phyloP scores from a whole-genome alignment of 768 basidiomycete genomes.

The Melanogaster broomeanus region DNA sequence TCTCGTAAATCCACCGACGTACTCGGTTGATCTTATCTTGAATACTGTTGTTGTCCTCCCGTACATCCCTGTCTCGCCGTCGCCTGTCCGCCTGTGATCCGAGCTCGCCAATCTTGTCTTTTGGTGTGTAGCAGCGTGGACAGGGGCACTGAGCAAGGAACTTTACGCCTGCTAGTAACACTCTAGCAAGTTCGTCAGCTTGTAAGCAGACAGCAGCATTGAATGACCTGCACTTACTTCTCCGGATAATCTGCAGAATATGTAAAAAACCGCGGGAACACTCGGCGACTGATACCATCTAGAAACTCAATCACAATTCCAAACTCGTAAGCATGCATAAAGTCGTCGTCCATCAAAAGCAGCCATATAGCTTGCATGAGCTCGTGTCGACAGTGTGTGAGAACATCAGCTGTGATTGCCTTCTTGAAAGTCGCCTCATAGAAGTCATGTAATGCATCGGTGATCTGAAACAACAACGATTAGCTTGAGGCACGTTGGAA shows the following conservation, averaged over 20 bases:
- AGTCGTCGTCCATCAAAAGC: constrained; percentile 23
- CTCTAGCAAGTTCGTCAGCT: constrained; percentile 9
- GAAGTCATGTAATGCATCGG: constrained; percentile 13
- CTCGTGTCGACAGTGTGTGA: constrained; percentile 20
- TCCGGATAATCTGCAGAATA: constrained; percentile 33
- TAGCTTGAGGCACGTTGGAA: too few species aligned
- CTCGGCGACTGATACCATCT: constrained; percentile 12
- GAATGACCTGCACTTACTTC: constrained; percentile 28
- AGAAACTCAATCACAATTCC: constrained; percentile 19
- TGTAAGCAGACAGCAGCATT: constrained; percentile 11
- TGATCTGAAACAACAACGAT: constrained; percentile 9
- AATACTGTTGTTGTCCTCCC: neutral
- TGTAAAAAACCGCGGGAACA: constrained; percentile 22
- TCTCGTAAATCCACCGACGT: constrained; percentile 2
- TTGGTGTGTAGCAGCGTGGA: constrained; percentile 13
- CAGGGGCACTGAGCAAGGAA: constrained; percentile 21
- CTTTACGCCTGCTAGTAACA: constrained; percentile 18
- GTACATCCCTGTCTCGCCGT: neutral
- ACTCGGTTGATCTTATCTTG: neutral
- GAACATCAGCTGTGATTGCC: neutral
- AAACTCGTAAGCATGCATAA: constrained; percentile 21
- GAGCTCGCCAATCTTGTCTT: constrained; percentile 7
- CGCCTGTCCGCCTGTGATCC: constrained; percentile 10
- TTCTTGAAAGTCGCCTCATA: neutral
- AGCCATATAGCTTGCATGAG: constrained; percentile 27